These are phyloP conservation scores for Dorcoceras hygrometricum DNA, from an alignment of 257 asterid genomes.

Conservation along the genomic window DNA sequence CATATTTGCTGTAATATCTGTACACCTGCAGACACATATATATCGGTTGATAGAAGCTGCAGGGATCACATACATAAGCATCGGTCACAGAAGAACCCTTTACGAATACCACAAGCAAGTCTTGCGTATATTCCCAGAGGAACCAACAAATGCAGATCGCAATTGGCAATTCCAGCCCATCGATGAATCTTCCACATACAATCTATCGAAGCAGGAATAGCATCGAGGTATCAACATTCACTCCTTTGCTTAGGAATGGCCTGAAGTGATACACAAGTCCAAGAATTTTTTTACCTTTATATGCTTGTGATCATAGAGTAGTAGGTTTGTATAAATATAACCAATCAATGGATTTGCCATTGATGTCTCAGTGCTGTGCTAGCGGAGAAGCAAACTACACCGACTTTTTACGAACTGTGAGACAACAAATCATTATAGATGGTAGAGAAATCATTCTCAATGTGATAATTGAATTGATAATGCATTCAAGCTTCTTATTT, in stretches of 20 bases:
- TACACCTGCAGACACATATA: neutral
- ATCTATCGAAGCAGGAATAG: conserved; percentile 27
- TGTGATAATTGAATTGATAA: no score
- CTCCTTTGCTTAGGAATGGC: conserved; percentile 10
- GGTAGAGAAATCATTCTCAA: no score
- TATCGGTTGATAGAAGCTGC: conserved; percentile 53
- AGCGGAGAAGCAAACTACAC: neutral
- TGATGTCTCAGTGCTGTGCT: no score
- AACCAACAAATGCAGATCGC: conserved; percentile 27
- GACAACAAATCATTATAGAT: no score
- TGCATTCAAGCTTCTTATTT: no score
- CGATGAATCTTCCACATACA: conserved; percentile 29
- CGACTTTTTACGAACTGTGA: neutral
- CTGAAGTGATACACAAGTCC: neutral
- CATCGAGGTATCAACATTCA: conserved; percentile 10
- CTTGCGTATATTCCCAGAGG: conserved; percentile 46
- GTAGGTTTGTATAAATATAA: no score
- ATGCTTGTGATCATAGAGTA: neutral
- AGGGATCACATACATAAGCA: conserved; percentile 68
- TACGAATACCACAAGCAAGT: conserved; percentile 46
- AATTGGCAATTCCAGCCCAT: conserved; percentile 63
- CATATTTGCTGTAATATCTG: conserved; percentile 2
- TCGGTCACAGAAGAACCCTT: conserved; percentile 69
- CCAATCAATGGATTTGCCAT: neutral
- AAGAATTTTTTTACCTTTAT: neutral